Base-by-base conservation (phyloP, 2,329 filamentous ascomycete species). In the Aspergillus sclerotialis region DNA sequence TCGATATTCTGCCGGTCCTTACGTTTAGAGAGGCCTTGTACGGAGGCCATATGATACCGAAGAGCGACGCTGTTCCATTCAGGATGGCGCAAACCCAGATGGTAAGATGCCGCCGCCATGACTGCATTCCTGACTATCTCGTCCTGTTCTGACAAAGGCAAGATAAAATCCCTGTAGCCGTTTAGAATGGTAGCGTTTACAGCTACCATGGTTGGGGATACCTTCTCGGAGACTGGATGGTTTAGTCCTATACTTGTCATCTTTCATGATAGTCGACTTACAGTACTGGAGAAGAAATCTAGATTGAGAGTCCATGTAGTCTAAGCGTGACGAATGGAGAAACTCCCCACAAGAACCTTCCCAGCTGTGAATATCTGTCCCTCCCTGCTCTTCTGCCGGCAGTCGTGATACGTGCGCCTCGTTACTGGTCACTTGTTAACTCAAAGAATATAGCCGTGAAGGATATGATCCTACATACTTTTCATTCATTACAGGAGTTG, bases 161-260 rank as follows among this genome's bases (percentile, higher is more conserved):
- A 33, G 11, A 43, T 36, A 7, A 43, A 17, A 25, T 36, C 37
- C 7, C 40, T 36, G 26, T 40, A 45, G 23, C 43, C 43, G 28
- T 45, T 45, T 31, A 36, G 30, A 4, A 25, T 17, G 15, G 30
- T 38, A 28, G 41, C 39, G n/a, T 43, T 43, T 2, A n/a, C n/a
- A n/a, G 37, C 38, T 9, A 38, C 38, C 40, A 43, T 45, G 15
- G 39, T 33, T 6, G 40, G 40, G 7, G 43, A 36, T 12, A 45
- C 35, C 11, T 41, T 26, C 5, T 42, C 26, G 7, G 43, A 43
- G 28, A 43, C 43, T 45, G 24, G 7, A 10, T n/a, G n/a, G n/a
- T n/a, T n/a, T n/a, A 24, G 3, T 33, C 26, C 36, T 30, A 36
- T 25, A 15, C 27, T 14, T 15, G 26, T 10, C 21, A 2, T 8